Base-by-base conservation (phyloP, 2,329 filamentous ascomycete genomes). In the Colletotrichum karsti region DNA sequence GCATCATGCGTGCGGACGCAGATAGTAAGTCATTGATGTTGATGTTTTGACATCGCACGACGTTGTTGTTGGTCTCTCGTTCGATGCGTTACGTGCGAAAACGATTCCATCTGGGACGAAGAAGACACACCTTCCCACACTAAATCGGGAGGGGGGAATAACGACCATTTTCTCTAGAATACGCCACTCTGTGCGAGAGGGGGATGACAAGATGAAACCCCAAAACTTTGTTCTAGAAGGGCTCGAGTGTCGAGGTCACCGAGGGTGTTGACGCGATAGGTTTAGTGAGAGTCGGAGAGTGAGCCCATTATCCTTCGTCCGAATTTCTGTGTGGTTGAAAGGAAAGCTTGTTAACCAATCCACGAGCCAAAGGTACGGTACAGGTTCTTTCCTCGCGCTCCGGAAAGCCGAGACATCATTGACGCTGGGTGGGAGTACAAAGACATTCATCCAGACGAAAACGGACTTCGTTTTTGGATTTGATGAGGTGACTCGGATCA, bases 1-100 rank as follows among this genome's bases (percentile, higher is more conserved):
- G 46, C 64, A 67, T 67, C 37, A 18, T 67, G 53, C 64, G 51
- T 63, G 60, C 53, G 9, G 53, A 41, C 44, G 64, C 44, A 39
- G 60, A 33, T 12, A 18, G 22, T 8, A 6, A 15, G 39, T 58
- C 42, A 64, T 64, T 35, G 57, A 50, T 22, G 42, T 33, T 37
- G 7, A 37, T 39, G 33, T 35, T 10, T 24, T 48, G 15, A 48
- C 56, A 59, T 48, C 15, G 42, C 56, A 26, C 20, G 9, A 7
- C 12, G 4, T 7, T 4, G 18, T 22, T 7, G 35, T 22, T 41
- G 2, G 22, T 26, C 10, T 13, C 46, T 13, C 15, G 2, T 46
- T 46, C 15, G 44, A 13, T 18, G 28, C 15, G 50, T 22, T 37
- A 53, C 30, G 50, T 53, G 7, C 33, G 12, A 12, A 51, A 3